phyloP scores from a whole-genome alignment of 2,329 filamentous ascomycete species.

The Aspergillus novoparasiticus region DNA sequence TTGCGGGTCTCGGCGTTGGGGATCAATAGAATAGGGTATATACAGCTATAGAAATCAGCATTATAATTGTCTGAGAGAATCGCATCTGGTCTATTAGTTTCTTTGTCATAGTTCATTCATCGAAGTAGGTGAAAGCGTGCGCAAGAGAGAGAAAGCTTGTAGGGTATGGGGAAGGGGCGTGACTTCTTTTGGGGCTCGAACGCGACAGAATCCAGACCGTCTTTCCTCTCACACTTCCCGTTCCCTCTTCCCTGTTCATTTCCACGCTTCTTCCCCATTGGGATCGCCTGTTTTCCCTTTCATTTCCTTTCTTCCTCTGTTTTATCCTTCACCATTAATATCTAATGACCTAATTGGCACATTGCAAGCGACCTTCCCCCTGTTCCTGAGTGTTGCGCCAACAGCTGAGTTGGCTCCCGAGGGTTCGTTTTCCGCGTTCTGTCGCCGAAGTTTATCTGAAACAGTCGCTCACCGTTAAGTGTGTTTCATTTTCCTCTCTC shows the following conservation, averaged over 20 bases:
- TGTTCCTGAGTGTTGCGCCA: conserved; percentile 7
- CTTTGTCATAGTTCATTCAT: not conserved
- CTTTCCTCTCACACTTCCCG: conserved; percentile 3
- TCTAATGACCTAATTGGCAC: conserved; percentile 2
- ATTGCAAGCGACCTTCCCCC: not conserved
- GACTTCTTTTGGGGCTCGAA: not conserved
- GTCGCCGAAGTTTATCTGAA: conserved; percentile 13
- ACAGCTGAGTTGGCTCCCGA: conserved; percentile 5
- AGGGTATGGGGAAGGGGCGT: not conserved
- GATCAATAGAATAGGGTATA: not conserved
- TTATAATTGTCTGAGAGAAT: not conserved
- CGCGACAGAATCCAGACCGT: conserved; percentile 1
- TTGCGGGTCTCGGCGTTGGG: not conserved
- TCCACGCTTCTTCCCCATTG: not conserved
- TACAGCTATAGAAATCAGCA: not conserved
- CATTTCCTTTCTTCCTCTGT: not conserved
- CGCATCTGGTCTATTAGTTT: not conserved
- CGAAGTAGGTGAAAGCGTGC: not conserved
- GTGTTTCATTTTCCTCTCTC: conserved; percentile 4
- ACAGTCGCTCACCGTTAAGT: conserved; percentile 7
- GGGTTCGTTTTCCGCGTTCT: conserved; percentile 3
- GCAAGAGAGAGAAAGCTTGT: not conserved
- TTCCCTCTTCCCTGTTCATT: conserved; percentile 8
- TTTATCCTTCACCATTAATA: not conserved
- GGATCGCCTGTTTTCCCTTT: not conserved